These are phyloP conservation scores for Neofusicoccum umdonicola DNA, from an alignment of 2,329 filamentous ascomycete species.

Conservation along the genomic window DNA sequence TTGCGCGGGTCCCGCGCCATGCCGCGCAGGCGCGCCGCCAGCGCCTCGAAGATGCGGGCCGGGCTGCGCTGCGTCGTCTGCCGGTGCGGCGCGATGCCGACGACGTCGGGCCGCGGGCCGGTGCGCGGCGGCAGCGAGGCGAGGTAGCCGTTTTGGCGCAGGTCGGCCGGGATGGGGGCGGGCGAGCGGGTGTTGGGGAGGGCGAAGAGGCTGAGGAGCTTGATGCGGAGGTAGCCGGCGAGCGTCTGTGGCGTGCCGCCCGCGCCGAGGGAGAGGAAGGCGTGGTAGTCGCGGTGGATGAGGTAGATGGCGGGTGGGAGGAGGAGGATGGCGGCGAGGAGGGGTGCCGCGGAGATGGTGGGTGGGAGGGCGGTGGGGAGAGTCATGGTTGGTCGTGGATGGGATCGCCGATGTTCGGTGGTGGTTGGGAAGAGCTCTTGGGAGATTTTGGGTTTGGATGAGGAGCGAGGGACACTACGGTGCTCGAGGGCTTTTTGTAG, in stretches of 20 bases:
- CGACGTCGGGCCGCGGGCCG: slow-evolving; percentile 64
- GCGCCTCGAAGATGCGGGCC: slow-evolving; percentile 39
- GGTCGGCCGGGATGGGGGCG: slow-evolving; percentile 51
- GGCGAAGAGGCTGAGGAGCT: slow-evolving; percentile 68
- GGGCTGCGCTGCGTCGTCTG: slow-evolving; percentile 69
- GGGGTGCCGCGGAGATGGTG: not conserved
- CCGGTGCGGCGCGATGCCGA: slow-evolving; percentile 77
- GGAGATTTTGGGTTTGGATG: too few species aligned
- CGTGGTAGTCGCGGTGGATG: slow-evolving; percentile 69
- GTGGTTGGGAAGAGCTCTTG: not conserved
- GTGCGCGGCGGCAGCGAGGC: slow-evolving; percentile 58
- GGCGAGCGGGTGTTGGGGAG: slow-evolving; percentile 68
- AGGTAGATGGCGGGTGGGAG: slow-evolving; percentile 25
- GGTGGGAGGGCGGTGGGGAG: not conserved
- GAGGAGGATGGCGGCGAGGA: slow-evolving; percentile 25
- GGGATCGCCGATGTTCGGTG: not conserved
- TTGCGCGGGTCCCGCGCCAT: slow-evolving; percentile 29
- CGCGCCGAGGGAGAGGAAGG: slow-evolving; percentile 74
- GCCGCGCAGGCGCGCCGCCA: slow-evolving; percentile 37
- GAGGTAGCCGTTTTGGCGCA: slow-evolving; percentile 59
- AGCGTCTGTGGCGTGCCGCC: slow-evolving; percentile 77
- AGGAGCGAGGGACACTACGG: not conserved
- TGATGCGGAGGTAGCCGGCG: slow-evolving; percentile 69
- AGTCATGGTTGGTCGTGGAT: not conserved
- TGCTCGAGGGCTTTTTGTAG: not conserved